These are phyloP conservation scores for Fraxinus cuspidata DNA, from an alignment of 257 asterid species.

Conservation along the genomic window DNA sequence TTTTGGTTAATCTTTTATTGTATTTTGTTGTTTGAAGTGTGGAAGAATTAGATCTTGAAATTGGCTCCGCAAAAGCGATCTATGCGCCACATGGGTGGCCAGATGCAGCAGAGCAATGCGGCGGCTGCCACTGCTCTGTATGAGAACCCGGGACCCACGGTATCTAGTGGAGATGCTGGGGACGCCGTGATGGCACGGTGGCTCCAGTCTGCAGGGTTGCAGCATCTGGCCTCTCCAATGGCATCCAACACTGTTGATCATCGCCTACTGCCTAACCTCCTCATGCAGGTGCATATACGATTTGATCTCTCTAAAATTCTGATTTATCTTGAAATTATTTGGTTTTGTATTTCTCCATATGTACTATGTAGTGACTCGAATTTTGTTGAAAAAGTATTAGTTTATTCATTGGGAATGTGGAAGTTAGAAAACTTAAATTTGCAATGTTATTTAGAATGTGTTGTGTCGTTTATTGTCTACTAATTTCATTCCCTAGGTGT, in stretches of 20 bases:
- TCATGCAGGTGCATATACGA: conserved; percentile 65
- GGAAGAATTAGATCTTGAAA: conserved; percentile 69
- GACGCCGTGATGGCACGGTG: conserved; percentile 97
- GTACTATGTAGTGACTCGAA: neutral
- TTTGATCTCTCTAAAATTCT: neutral
- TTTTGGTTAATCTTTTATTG: conserved; percentile 8
- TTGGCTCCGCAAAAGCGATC: conserved; percentile 98
- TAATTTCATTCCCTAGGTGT: neutral
- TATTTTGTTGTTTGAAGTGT: conserved; percentile 36
- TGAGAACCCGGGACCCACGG: conserved; percentile 76
- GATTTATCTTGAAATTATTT: neutral
- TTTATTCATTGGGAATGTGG: neutral
- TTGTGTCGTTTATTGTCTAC: conserved; percentile 13
- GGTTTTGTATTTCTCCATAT: neutral
- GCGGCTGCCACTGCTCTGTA: conserved; percentile 85
- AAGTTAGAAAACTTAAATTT: conserved; percentile 3
- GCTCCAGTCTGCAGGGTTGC: conserved; percentile 99
- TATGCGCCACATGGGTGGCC: conserved; percentile 99
- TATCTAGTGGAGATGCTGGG: conserved; percentile 83
- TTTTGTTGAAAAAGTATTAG: neutral
- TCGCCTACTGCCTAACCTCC: conserved; percentile 70
- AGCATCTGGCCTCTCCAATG: conserved; percentile 97
- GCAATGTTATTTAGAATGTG: neutral
- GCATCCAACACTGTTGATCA: conserved; percentile 78
- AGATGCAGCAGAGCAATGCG: conserved; percentile 97